Base-by-base conservation (phyloP, 345 rosid species). In the Litchi chinensis region DNA sequence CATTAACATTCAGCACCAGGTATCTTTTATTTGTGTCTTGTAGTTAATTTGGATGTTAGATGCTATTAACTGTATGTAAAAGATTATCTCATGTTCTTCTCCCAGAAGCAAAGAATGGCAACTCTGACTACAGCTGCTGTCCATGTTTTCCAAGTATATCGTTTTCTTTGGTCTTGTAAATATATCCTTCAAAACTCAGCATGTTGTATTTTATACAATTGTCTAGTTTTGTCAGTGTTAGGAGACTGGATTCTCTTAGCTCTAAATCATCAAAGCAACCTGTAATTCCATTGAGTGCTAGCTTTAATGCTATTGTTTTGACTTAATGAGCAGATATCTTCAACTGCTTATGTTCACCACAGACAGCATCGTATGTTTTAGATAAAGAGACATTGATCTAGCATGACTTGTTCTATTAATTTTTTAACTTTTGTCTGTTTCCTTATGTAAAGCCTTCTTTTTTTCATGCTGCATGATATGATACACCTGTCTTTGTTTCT, bases 1-100 rank as follows among this genome's bases (percentile, higher is more conserved):
- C 76, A 89, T 95, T 79, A 92, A 82, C 67, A 78, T 95, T 87
- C 97, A 93, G 74, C 98, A 95, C 83, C 95, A 93, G 98, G 98
- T 92, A 84, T 73, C 26, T 28, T 79, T 50, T 65, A 40, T 68
- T 63, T 65, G 6, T 71, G 26, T 40, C 52, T 44, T 37, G 26
- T 64, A 32, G 24, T 44, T n/a, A 19, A 24, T 21, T 60, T 48
- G 66, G n/a, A 65, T 44, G 10, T 44, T 11, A 39, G 46, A 40
- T 77, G 63, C 76, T 77, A 9, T 65, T 73, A 19, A 37, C 15
- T 76, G 59, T 65, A 56, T 41, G 46, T 16, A 60, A 41, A 41
- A 54, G 5, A 6, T 71, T n/a, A 60, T 22, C 22, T 12, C 5
- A 9, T 71, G 5, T 28, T 54, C 46, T 71, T 54, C 40, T 71